Conservation (phyloP, 176 grass and related monocot genomes). For the Lolium rigidum region DNA sequence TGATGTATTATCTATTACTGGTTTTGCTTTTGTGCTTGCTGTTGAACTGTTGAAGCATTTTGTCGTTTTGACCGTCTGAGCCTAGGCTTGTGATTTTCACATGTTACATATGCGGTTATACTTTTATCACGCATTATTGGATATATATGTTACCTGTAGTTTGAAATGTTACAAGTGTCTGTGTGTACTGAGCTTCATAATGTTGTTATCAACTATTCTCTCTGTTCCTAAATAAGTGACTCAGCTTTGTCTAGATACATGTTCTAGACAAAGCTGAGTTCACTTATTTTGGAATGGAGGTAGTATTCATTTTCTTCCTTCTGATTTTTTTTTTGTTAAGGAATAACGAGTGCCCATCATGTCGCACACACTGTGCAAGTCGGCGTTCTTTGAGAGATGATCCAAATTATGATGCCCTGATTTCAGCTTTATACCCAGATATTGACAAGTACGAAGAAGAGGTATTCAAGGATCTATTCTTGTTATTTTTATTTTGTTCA, state of each 20-base stretch:
- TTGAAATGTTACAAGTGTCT: not conserved
- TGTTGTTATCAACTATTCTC: not conserved
- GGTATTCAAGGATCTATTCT: constrained; percentile 44
- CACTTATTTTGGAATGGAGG: no score
- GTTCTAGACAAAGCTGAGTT: no score
- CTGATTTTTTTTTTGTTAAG: constrained; percentile 34
- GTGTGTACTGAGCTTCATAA: constrained; percentile 20
- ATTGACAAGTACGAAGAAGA: constrained; percentile 93
- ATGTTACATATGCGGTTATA: not conserved
- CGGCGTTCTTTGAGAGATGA: constrained; percentile 86
- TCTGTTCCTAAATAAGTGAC: no score
- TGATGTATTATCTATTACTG: not conserved
- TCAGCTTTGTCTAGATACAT: no score
- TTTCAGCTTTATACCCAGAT: constrained; percentile 80
- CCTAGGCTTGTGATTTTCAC: not conserved
- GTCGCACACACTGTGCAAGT: constrained; percentile 85
- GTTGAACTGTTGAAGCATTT: not conserved
- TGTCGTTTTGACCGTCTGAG: constrained; percentile 13
- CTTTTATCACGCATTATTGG: not conserved
- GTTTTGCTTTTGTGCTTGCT: not conserved
- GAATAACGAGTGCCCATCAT: constrained; percentile 87
- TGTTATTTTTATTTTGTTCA: constrained; percentile 18
- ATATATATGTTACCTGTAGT: constrained; percentile 1
- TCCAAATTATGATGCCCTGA: constrained; percentile 82
- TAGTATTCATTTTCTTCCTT: not conserved